A percentile compares a stretch with the other conserved stretches of the same genome.
Conservation (phyloP, 352 stramenopile genomes). For the Phytophthora sp. region DNA sequence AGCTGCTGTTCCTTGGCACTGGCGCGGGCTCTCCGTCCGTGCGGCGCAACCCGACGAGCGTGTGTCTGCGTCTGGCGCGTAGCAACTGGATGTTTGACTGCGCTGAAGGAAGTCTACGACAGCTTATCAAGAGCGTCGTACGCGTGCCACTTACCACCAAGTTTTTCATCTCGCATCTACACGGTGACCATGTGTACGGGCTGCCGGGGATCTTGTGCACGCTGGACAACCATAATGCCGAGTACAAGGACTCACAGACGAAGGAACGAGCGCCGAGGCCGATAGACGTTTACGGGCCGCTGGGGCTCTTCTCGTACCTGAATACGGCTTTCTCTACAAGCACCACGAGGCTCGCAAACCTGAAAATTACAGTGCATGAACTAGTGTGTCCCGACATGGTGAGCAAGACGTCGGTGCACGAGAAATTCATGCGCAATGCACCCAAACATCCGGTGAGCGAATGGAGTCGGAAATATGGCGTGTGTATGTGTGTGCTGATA, state of each 20-base stretch:
- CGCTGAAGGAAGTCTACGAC: conserved; percentile 77
- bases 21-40: conserved; percentile 78
- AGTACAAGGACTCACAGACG: conserved; percentile 65
- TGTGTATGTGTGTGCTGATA: too few species aligned
- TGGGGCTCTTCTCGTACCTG: conserved; percentile 80
- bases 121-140: conserved; percentile 83
- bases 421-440: conserved; percentile 68
- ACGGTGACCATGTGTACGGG: conserved; percentile 88
- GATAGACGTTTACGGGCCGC: conserved; percentile 81
- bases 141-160: conserved; percentile 77
- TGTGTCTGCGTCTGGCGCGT: conserved; percentile 69
- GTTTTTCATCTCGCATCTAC: conserved; percentile 88
- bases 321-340: conserved; percentile 75
- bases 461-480: too few species aligned
- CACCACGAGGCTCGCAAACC: conserved; percentile 70
- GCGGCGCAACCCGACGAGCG: conserved; percentile 60
- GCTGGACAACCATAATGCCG: conserved; percentile 78
- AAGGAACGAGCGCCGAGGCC: conserved; percentile 46
- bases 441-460: conserved; percentile 66
- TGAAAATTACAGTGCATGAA: conserved; percentile 79
- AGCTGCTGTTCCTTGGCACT: conserved; percentile 85
- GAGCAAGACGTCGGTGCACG: conserved; percentile 48
- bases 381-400: conserved; percentile 64
- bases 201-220: conserved; percentile 85
- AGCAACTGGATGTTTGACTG: conserved; percentile 92